Conservation (phyloP, 805 yeast species). For the Yarrowia bubula region DNA sequence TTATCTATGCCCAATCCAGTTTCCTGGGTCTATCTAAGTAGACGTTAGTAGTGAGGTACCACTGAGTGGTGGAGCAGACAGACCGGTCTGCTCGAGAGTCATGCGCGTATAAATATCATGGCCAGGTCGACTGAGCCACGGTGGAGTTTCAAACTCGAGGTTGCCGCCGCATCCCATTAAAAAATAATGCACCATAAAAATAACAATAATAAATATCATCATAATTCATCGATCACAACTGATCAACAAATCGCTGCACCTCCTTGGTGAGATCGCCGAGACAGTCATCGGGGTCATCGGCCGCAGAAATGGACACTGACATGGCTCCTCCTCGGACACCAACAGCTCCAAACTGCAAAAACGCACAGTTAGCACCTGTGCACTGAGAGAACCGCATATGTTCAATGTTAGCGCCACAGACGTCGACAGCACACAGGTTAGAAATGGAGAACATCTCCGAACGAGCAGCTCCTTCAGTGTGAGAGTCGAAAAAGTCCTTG, state of each 20-base stretch:
- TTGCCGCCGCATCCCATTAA: conserved; percentile 1
- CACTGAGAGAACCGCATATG: conserved; percentile 19
- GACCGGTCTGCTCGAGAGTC: conserved; percentile 44
- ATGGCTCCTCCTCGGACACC: conserved; percentile 16
- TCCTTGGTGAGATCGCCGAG: conserved; percentile 13
- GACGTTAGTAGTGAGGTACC: conserved; percentile 23
- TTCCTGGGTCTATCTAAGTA: conserved; percentile 24
- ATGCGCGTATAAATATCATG: conserved; percentile 22
- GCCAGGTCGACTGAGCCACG: neutral
- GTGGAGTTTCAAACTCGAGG: conserved; percentile 10
- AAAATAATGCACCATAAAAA: neutral
- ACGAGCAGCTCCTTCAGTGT: conserved; percentile 21
- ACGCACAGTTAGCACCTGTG: conserved; percentile 21
- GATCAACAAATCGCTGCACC: conserved; percentile 10
- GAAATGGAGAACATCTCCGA: conserved; percentile 15
- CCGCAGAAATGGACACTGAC: neutral
- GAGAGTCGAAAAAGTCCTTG: conserved; percentile 16
- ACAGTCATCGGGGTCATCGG: conserved; percentile 21
- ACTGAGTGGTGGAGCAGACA: conserved; percentile 40
- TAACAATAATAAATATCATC: conserved; percentile 11
- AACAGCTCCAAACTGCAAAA: conserved; percentile 17
- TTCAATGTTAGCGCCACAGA: conserved; percentile 1
- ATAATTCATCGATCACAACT: neutral
- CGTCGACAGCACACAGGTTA: conserved; percentile 9
- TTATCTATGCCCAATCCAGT: conserved; percentile 23